Evolutionary conservation across 75 land plant species (phyloP).

Genomic region (Chamaecyparis obtusa): DNA sequence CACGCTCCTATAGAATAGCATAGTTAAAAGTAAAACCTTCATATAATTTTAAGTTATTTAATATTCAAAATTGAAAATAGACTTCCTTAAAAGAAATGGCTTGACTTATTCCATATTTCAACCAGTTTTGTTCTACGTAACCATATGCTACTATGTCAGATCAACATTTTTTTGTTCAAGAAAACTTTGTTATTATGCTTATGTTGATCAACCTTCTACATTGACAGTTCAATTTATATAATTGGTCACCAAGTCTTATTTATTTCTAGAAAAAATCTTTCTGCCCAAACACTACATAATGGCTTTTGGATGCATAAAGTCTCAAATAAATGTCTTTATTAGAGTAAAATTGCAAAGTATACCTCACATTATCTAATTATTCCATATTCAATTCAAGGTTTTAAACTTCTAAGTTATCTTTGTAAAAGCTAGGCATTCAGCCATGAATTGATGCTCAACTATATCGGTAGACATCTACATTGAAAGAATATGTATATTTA

Average conservation of each 20-base stretch:
- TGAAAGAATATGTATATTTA: no score
- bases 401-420: no score
- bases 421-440: not conserved
- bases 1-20: constrained; percentile 52
- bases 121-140: not conserved
- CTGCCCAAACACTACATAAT: no score
- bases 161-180: no score
- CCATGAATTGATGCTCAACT: not conserved
- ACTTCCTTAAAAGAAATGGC: not conserved
- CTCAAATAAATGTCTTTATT: not conserved
- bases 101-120: not conserved
- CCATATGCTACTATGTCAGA: not conserved
- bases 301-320: no score
- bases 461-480: not conserved
- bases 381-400: not conserved
- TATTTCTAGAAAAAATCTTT: no score
- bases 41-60: not conserved
- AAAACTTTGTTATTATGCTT: no score
- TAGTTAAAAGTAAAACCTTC: not conserved
- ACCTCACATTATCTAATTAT: not conserved
- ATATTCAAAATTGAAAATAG: no score
- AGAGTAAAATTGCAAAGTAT: not conserved
- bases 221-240: not conserved
- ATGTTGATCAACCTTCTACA: not conserved
- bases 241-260: no score